A percentile compares a stretch with the other conserved stretches of the same genome.
Conservation (phyloP, 139 green algal species). For the Chlamydomonas schloesseri region DNA sequence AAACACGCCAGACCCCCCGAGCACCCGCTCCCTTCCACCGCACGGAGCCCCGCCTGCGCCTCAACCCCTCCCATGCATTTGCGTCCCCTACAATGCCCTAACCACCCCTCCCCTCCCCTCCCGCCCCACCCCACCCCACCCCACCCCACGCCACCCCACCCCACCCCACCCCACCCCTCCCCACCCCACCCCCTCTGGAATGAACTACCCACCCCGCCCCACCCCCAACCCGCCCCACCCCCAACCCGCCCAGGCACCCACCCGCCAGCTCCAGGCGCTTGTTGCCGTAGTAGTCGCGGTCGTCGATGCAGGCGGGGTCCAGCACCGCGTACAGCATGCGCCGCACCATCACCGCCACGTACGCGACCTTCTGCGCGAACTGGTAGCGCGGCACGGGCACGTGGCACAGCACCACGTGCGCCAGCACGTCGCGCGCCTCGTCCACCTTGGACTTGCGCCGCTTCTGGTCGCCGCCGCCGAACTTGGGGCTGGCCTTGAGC, state of each 20-base stretch:
- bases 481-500: slow-evolving; percentile 50
- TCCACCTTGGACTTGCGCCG: slow-evolving; percentile 81
- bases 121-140: too few relatives aligned
- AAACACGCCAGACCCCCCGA: too few relatives aligned
- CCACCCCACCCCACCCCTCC: too few relatives aligned
- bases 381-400: slow-evolving; percentile 83
- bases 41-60: too few relatives aligned
- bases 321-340: slow-evolving; percentile 93
- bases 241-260: slow-evolving; percentile 2
- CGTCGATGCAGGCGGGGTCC: slow-evolving; percentile 92
- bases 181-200: too few relatives aligned
- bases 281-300: slow-evolving; percentile 99
- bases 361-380: slow-evolving; percentile 70
- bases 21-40: too few relatives aligned
- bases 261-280: slow-evolving; percentile 98
- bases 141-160: too few relatives aligned
- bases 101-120: too few relatives aligned
- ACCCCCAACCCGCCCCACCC: not conserved
- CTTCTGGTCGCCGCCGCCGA: slow-evolving; percentile 33
- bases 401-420: slow-evolving; percentile 95
- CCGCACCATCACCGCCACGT: slow-evolving; percentile 94
- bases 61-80: too few relatives aligned
- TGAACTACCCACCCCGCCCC: too few relatives aligned
- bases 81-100: too few relatives aligned
- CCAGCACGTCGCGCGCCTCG: slow-evolving; percentile 95